phyloP scores from a whole-genome alignment of 306 rosid species.

The Parietaria judaica region DNA sequence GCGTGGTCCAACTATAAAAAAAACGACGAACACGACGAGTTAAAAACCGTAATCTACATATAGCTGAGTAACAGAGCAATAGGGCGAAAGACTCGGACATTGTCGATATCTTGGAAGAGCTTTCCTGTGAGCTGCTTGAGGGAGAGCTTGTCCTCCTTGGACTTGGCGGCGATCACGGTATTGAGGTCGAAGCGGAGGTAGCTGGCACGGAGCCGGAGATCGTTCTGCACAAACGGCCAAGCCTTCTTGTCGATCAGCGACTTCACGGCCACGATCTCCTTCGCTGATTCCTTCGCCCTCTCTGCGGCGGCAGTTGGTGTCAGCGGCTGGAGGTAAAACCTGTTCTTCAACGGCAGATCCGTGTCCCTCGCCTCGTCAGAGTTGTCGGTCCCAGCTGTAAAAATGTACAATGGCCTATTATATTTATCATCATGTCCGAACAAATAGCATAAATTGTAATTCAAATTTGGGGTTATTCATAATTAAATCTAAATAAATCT shows the following conservation, averaged over 20 bases:
- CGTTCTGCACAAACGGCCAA: slow-evolving; percentile 90
- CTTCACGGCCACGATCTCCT: slow-evolving; percentile 73
- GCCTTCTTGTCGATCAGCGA: slow-evolving; percentile 75
- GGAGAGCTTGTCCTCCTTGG: slow-evolving; percentile 65
- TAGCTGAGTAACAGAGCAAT: neutral
- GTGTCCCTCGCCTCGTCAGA: slow-evolving; percentile 85
- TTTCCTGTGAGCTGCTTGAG: slow-evolving; percentile 78
- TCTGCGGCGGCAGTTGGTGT: slow-evolving; percentile 51
- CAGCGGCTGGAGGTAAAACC: slow-evolving; percentile 83
- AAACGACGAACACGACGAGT: neutral
- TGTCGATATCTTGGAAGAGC: slow-evolving; percentile 67
- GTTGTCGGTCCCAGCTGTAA: slow-evolving; percentile 86
- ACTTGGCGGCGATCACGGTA: slow-evolving; percentile 61
- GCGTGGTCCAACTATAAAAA: slow-evolving; percentile 68
- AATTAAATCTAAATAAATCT: too few relatives aligned
- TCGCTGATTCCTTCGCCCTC: slow-evolving; percentile 90
- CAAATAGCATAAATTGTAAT: too few relatives aligned
- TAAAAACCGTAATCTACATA: neutral
- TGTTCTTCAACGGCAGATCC: slow-evolving; percentile 51
- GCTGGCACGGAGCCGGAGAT: slow-evolving; percentile 59
- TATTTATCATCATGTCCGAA: too few relatives aligned
- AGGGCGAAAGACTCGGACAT: slow-evolving; percentile 38
- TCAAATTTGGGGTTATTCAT: too few relatives aligned
- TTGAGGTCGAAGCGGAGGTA: slow-evolving; percentile 87
- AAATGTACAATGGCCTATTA: too few relatives aligned